These are phyloP conservation scores for Filobasidium uniguttulatum DNA, from an alignment of 1,284 basidiomycete species.

Conservation along the genomic window DNA sequence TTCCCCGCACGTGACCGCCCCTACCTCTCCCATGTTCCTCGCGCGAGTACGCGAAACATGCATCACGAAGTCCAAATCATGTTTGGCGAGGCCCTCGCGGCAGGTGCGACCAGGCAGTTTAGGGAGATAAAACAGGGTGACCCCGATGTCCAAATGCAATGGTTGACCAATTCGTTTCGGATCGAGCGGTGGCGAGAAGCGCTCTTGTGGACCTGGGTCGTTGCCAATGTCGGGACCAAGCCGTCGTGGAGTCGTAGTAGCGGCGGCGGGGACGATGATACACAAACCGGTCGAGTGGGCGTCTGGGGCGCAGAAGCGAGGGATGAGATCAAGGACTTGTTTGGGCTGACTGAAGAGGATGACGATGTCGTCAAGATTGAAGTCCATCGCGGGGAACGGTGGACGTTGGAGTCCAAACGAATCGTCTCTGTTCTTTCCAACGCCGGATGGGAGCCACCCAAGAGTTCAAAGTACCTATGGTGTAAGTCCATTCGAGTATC, in stretches of 20 bases:
- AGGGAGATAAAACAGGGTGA: constrained; percentile 25
- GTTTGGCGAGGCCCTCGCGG: constrained; percentile 25
- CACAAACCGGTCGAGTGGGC: constrained; percentile 11
- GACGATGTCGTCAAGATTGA: constrained; percentile 27
- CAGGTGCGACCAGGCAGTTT: constrained; percentile 25
- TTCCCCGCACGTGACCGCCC: constrained; percentile 29
- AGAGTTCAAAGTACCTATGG: constrained; percentile 26
- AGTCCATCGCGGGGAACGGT: constrained; percentile 26
- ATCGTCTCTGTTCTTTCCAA: constrained; percentile 21
- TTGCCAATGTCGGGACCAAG: constrained; percentile 25
- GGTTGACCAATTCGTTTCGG: constrained; percentile 25
- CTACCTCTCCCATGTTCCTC: constrained; percentile 32
- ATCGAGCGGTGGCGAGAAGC: constrained; percentile 35
- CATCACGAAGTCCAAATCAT: constrained; percentile 33
- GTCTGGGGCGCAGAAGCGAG: constrained; percentile 24
- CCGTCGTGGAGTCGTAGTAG: constrained; percentile 12
- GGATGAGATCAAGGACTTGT: constrained; percentile 20
- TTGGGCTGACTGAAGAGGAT: constrained; percentile 19
- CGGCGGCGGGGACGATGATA: neutral
- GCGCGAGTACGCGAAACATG: constrained; percentile 28
- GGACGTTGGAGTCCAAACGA: constrained; percentile 23
- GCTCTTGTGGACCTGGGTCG: constrained; percentile 31
- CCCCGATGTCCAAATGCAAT: constrained; percentile 32
- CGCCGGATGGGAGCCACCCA: constrained; percentile 27
- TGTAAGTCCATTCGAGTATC: constrained; percentile 18